Evolutionary conservation across 495 filamentous ascomycete genomes (phyloP), one percentile per base, ranked within the genome.

Genomic region (Niebla homalea): DNA sequence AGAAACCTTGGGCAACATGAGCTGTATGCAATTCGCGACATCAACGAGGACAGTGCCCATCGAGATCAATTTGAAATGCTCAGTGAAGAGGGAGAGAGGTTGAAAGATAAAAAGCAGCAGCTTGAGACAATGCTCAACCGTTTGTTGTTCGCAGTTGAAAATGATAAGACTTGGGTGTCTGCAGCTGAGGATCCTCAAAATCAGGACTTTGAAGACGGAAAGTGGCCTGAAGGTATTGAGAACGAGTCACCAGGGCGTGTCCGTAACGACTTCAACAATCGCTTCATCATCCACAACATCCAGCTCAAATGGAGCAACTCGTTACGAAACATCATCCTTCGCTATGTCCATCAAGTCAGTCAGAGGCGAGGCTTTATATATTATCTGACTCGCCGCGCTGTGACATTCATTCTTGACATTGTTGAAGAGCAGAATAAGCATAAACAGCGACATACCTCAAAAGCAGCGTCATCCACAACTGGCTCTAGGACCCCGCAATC

Each of bases 281-380:
- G 93, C 18, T 98, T 98, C 68, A 88, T 97, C 56, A 82, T 97
- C 21, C 92, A 98, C 70, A 98, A 97, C 60, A 78, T 88, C 58
- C 92, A 98, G 58, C 69, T 97, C 26, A 98, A 98, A 64, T 98
- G 92, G 92, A 97, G 93, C 66, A 97, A 98, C 60, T 80, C 89
- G 2, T 70, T 97, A 19, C 78, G 92, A 36, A 95, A 98, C 60
- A 95, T 95, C 58, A 93, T 98, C 26, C 74, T 98, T 6, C 85
- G 93, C 22, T 98, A 98, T 61, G 92, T 92, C 49, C 93, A 98
- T 57, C 93, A 96, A 68, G 89, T 94, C 52, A 90, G 89, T 63
- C 92, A 98, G 66, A 74, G 92, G 36, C 83, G 92, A 48, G 92
- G 92, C 21, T 98, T 97, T 67, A 82, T 97, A 36, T 98, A 98